phyloP scores from a whole-genome alignment of 1,284 basidiomycete species.

The Cutaneotrichosporon curvatum region DNA sequence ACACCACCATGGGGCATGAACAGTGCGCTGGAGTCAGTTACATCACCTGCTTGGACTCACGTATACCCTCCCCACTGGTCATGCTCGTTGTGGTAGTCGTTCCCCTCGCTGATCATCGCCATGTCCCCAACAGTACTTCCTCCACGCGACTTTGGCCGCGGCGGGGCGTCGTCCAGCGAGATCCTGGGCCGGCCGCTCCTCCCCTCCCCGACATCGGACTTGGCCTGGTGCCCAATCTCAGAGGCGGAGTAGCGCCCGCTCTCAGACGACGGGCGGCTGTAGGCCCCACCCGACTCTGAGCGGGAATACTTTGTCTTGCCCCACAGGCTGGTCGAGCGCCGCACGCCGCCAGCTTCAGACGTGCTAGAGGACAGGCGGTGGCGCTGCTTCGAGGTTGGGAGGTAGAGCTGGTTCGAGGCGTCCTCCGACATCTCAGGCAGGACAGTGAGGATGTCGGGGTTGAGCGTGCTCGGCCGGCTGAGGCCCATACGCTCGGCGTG shows the following conservation, averaged over 20 bases:
- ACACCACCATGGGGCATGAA: slow-evolving; percentile 57
- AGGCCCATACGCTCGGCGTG: slow-evolving; percentile 18
- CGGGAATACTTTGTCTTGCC: slow-evolving; percentile 1
- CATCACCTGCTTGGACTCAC: too few relatives aligned
- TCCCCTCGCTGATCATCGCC: slow-evolving; percentile 26
- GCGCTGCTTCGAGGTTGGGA: neutral
- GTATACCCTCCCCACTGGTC: too few relatives aligned
- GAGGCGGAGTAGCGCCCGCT: neutral
- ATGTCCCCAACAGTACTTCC: neutral
- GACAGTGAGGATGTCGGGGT: slow-evolving; percentile 40
- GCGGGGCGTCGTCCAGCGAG: slow-evolving; percentile 2
- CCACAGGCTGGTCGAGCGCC: neutral
- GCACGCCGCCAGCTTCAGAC: neutral
- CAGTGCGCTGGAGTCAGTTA: slow-evolving; percentile 47
- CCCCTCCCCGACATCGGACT: neutral
- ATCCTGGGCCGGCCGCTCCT: neutral
- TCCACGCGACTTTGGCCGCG: neutral
- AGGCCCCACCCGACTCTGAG: neutral
- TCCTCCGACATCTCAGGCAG: slow-evolving; percentile 40
- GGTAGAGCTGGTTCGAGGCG: slow-evolving; percentile 23
- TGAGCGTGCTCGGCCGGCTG: slow-evolving; percentile 35
- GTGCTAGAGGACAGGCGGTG: slow-evolving; percentile 1
- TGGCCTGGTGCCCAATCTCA: neutral
- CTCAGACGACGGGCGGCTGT: neutral
- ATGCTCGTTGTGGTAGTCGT: slow-evolving; percentile 26